These are phyloP conservation scores for Aspergillus heteromorphus DNA, from an alignment of 495 filamentous ascomycete genomes.

Conservation along the genomic window DNA sequence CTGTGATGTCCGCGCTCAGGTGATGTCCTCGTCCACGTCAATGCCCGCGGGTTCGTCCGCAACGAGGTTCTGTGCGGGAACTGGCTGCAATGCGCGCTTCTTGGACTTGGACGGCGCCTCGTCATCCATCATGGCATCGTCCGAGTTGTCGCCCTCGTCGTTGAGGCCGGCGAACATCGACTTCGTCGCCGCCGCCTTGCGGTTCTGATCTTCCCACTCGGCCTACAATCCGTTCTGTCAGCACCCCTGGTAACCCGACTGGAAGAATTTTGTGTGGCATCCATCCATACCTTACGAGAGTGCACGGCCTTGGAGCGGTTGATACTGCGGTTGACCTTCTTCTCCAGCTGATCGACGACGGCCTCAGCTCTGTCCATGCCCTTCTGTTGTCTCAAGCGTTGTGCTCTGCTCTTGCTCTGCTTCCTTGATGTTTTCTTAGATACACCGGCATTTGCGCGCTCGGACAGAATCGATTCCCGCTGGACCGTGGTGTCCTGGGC, in stretches of 20 bases:
- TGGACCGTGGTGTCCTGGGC: conserved; percentile 45
- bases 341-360: conserved; percentile 61
- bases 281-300: conserved; percentile 32
- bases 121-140: conserved; percentile 32
- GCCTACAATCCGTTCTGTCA: conserved; percentile 24
- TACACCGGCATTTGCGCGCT: conserved; percentile 55
- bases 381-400: conserved; percentile 63
- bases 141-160: conserved; percentile 21
- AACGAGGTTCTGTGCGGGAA: conserved; percentile 9
- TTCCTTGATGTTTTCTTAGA: conserved; percentile 61
- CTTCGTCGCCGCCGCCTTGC: conserved; percentile 21
- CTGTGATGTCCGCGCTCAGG: conserved; percentile 25
- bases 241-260: not conserved
- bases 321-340: conserved; percentile 64
- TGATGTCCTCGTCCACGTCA: conserved; percentile 42
- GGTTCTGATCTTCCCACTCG: conserved; percentile 41
- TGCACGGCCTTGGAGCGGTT: conserved; percentile 54
- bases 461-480: conserved; percentile 56
- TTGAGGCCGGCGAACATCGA: conserved; percentile 26
- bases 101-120: conserved; percentile 14
- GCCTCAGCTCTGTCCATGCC: conserved; percentile 68
- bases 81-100: conserved; percentile 15
- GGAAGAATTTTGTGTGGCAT: not conserved
- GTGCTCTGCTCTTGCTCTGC: conserved; percentile 55
- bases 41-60: conserved; percentile 19